Base-by-base conservation (phyloP, 441 rosid genomes). In the Eruca vesicaria region DNA sequence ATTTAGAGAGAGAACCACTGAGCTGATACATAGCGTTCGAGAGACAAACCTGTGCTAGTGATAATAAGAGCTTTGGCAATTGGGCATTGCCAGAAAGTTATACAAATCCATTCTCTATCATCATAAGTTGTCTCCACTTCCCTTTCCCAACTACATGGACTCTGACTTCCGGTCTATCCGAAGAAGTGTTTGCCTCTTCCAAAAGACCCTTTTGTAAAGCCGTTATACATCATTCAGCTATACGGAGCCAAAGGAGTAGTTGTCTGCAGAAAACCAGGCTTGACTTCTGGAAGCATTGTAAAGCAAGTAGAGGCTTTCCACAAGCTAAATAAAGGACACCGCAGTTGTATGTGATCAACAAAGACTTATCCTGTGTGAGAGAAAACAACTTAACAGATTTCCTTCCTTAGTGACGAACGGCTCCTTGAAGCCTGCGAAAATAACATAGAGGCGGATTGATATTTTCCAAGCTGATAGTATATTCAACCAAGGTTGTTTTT, bases 401-500 rank as follows among this genome's bases (percentile, higher is more conserved):
- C 96, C 78, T 89, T 89, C 84, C 82, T 83, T 75, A 89, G 88
- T 53, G 87, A 85, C 38, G 90, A 84, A 73, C 89, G 79, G 69
- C 81, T 79, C 55, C 83, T 76, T 69, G 93, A 80, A 31, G 99
- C 97, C 81, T 87, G 90, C 63, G 93, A 85, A 63, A 93, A 91
- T 74, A 96, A 80, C 38, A 85, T 81, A 15, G 92, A 81, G 4
- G 99, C 85, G 3, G 82, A 41, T 69, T 93, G 89, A 80, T 84
- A 83, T 68, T 89, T 89, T 50, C 87, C 91, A 55, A 96, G 89
- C 69, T 84, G 90, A 79, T 83, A 88, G 80, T 88, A 91, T 60
- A 93, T 93, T 86, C 99, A 96, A 18, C 93, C 99, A 58, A 96
- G 96, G 79, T 90, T 90, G 89, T 93, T 96, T 83, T 90, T 84